Base-by-base conservation (phyloP, 1,139 yeast genomes). In the Trichomonascaceae sp. region DNA sequence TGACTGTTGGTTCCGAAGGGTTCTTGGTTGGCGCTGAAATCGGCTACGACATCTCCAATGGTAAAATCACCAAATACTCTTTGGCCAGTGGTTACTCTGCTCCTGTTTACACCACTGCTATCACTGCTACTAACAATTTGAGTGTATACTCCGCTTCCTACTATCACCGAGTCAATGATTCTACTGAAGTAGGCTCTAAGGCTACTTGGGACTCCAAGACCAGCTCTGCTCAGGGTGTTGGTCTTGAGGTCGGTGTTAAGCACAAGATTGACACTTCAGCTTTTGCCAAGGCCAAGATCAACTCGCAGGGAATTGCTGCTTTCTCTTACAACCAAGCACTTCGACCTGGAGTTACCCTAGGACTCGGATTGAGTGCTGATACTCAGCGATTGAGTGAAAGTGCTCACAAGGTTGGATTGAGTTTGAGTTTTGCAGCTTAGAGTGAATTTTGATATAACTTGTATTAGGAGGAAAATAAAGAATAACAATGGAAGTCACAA, bases 1-100 rank as follows among this genome's bases (percentile, higher is more conserved):
- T 89, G 72, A 85, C 96, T 63, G 83, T 91, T 68, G 96, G 96
- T 71, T 96, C 88, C 76, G 96, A 90, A 68, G 97, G 97, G 65
- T 86, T 90, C 82, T 84, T 95, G 65, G 95, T 93, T 66, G 99
- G 99, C 77, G 96, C 95, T 64, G 96, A 93, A 78, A 83, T 93
- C 70, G 95, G 96, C 69, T 93, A 93, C 80, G 98, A 95, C 77
- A 88, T 93, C 70, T 81, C 89, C 66, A 82, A 87, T 63, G 98
- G 97, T 69, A 82, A 87, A 75, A 86, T 95, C 71, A 87, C 95
- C 78, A 87, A 88, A 76, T 91, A 91, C 83, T 85, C 96, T 58
- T 87, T 91, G 61, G 96, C 96, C 68, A 80, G 88, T 67, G 99
- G 98, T 70, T 93, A 88, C 86, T 78, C 88, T 69, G 88, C 88